Percentiles rank a stretch among this genome's conserved stretches.
Evolutionary conservation across 495 filamentous ascomycete genomes (phyloP).

Genomic region (Halenospora varia): DNA sequence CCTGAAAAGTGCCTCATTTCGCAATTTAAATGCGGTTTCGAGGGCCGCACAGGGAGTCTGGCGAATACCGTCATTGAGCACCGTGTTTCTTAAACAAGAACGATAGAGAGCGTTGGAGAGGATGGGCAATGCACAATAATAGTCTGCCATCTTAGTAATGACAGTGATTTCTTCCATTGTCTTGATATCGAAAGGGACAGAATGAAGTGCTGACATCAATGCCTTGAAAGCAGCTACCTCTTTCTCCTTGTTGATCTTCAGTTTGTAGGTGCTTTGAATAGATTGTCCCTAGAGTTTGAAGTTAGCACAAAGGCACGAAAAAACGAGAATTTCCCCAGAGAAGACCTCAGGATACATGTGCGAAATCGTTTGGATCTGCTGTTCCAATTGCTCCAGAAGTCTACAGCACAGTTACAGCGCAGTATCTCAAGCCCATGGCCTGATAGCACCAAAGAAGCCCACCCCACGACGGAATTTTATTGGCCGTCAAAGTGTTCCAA

Average conservation of each 20-base stretch:
- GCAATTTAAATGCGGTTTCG: neutral
- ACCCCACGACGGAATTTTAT: too few species aligned
- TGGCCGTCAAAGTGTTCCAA: too few species aligned
- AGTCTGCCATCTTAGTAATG: conserved; percentile 1
- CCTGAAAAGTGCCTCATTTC: neutral
- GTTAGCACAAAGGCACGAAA: neutral
- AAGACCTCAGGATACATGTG: too few species aligned
- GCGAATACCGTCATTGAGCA: too few species aligned
- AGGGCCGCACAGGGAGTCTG: neutral
- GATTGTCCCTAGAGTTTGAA: neutral
- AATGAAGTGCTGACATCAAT: neutral
- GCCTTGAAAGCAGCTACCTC: neutral
- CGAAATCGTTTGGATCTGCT: neutral
- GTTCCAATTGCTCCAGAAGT: too few species aligned
- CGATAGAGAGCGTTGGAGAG: conserved; percentile 2
- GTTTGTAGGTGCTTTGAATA: neutral
- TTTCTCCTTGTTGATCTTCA: neutral
- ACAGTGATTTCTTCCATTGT: neutral
- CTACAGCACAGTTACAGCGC: too few species aligned
- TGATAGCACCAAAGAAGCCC: too few species aligned
- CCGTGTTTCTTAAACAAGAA: too few species aligned
- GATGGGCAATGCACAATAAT: conserved; percentile 2
- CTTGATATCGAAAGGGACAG: neutral
- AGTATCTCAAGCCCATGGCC: too few species aligned
- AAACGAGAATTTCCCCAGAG: too few species aligned